Conservation (phyloP, 2,329 filamentous ascomycete genomes). For the Elsinoe batatas region DNA sequence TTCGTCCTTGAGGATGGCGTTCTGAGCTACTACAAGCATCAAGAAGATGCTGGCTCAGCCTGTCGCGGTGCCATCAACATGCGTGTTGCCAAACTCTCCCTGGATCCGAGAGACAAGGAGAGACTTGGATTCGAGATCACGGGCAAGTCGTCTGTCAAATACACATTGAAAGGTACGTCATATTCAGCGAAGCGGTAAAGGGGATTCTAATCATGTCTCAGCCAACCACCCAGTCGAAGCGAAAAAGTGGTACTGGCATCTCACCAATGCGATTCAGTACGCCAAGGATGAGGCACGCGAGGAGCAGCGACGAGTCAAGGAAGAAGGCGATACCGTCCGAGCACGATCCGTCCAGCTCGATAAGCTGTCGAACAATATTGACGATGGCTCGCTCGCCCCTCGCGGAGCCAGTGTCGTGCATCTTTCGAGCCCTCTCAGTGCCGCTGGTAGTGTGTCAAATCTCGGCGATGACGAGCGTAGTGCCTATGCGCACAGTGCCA, state of each 20-base stretch:
- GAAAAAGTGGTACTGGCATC: conserved; percentile 97
- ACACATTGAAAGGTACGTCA: conserved; percentile 60
- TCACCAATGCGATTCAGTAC: conserved; percentile 98
- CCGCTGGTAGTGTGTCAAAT: conserved; percentile 11
- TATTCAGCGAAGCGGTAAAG: not conserved
- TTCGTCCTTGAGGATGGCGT: conserved; percentile 97
- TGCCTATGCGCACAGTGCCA: conserved; percentile 47
- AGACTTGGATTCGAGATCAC: conserved; percentile 97
- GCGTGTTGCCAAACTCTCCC: conserved; percentile 86
- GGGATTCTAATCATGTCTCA: not conserved
- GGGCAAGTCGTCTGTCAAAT: conserved; percentile 97
- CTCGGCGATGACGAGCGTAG: conserved; percentile 43
- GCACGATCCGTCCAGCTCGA: conserved; percentile 66
- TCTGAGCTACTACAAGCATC: conserved; percentile 97
- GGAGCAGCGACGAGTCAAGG: conserved; percentile 66
- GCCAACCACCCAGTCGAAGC: conserved; percentile 97
- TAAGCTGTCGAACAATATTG: conserved; percentile 30
- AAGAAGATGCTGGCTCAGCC: conserved; percentile 91
- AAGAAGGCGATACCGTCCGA: conserved; percentile 63
- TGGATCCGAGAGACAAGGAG: conserved; percentile 72
- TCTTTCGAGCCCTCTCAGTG: conserved; percentile 4
- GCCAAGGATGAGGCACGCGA: conserved; percentile 93
- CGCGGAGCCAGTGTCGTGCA: not conserved
- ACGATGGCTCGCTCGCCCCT: conserved; percentile 17
- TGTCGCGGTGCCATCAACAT: conserved; percentile 98